A percentile compares a stretch with the other conserved stretches of the same genome.
Conservation (phyloP, 2,329 filamentous ascomycete genomes). For the Ceratocystis huliohia region DNA sequence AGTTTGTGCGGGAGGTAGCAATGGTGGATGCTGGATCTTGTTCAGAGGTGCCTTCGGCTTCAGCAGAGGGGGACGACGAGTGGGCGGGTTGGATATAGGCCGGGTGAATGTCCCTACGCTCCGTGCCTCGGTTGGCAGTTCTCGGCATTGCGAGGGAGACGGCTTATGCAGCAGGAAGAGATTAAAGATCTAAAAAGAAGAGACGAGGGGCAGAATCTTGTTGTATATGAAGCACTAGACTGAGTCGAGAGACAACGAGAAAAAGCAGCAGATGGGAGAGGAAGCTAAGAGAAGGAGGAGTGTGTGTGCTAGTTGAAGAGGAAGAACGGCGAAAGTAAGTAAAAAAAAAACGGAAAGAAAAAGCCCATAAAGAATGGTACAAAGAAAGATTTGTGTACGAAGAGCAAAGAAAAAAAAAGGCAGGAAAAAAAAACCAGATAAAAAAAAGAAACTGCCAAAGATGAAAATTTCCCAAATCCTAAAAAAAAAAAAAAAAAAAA, state of each 20-base stretch:
- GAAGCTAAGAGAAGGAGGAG: background rate
- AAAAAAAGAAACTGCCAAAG: slow-evolving; percentile 17
- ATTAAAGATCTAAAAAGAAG: background rate
- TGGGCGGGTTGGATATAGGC: slow-evolving; percentile 1
- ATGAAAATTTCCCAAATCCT: background rate
- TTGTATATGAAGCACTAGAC: background rate
- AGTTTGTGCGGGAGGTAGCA: slow-evolving; percentile 8
- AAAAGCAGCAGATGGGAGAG: background rate
- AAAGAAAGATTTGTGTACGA: slow-evolving; percentile 7
- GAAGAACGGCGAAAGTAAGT: background rate
- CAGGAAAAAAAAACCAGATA: background rate
- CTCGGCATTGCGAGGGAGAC: background rate
- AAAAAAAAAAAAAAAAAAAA: slow-evolving; percentile 13
- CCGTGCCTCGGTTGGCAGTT: background rate
- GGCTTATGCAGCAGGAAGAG: background rate
- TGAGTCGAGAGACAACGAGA: background rate
- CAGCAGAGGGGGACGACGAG: slow-evolving; percentile 6
- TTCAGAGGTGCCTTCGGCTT: background rate
- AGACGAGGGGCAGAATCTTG: background rate
- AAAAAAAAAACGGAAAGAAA: background rate
- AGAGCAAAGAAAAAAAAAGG: slow-evolving; percentile 5
- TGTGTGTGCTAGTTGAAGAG: background rate
- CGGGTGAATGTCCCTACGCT: background rate
- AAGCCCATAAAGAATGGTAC: background rate
- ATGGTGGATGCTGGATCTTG: slow-evolving; percentile 11